Percentiles rank a stretch among this genome's conserved stretches.
These are phyloP conservation scores for Trichoderma pleuroti DNA, from an alignment of 2,329 filamentous ascomycete species.

Conservation along the genomic window DNA sequence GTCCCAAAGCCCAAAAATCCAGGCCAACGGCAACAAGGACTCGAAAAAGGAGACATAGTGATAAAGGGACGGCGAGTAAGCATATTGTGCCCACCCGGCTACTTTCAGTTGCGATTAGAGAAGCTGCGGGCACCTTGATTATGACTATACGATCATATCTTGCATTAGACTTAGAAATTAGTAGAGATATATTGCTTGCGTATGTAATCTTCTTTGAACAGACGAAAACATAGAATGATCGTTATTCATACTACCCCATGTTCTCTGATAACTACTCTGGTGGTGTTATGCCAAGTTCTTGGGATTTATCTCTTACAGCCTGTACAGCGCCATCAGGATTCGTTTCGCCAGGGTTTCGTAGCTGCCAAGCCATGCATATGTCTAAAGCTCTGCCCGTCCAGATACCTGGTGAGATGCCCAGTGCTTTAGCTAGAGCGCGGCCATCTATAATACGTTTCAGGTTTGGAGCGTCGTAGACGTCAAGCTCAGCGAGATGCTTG, in stretches of 20 bases:
- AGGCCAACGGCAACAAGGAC: background rate
- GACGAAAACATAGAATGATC: background rate
- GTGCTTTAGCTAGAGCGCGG: slow-evolving; percentile 62
- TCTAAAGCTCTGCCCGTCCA: slow-evolving; percentile 83
- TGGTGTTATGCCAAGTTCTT: slow-evolving; percentile 47
- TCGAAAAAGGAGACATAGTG: background rate
- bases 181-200: background rate
- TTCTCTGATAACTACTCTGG: background rate
- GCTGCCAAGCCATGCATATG: slow-evolving; percentile 81
- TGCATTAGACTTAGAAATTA: slow-evolving; percentile 1
- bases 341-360: slow-evolving; percentile 67
- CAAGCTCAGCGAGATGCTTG: slow-evolving; percentile 51
- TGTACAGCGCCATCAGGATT: slow-evolving; percentile 59
- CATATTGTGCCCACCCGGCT: background rate
- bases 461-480: slow-evolving; percentile 55
- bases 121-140: background rate
- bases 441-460: slow-evolving; percentile 70
- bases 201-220: background rate
- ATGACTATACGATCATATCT: background rate
- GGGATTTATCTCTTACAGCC: slow-evolving; percentile 50
- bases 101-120: background rate
- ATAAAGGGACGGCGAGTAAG: background rate
- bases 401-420: slow-evolving; percentile 69
- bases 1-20: background rate
- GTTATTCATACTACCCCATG: background rate